Percentiles rank a stretch among this genome's conserved stretches.
phyloP scores from a whole-genome alignment of 1,284 basidiomycete species.

The Termitomyces sp. region DNA sequence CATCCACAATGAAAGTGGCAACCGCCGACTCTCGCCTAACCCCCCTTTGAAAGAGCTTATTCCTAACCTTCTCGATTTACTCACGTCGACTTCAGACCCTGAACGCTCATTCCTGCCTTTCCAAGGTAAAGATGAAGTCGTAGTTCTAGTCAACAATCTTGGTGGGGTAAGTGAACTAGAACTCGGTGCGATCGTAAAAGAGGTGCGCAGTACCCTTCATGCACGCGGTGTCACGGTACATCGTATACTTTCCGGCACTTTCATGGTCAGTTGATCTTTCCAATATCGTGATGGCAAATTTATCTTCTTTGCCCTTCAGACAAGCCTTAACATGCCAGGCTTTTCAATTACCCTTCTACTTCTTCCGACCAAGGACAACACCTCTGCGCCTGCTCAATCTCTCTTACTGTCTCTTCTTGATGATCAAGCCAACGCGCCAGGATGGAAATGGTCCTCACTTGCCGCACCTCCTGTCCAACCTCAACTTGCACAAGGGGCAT shows the following conservation, averaged over 20 bases:
- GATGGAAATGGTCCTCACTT: conserved; percentile 75
- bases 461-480: conserved; percentile 30
- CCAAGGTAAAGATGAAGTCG: conserved; percentile 60
- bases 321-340: conserved; percentile 92
- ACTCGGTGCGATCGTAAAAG: conserved; percentile 63
- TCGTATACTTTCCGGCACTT: conserved; percentile 72
- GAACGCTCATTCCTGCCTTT: conserved; percentile 88
- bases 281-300: background rate
- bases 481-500: conserved; percentile 17
- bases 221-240: conserved; percentile 53
- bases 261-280: conserved; percentile 57
- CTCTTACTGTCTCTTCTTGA: conserved; percentile 75
- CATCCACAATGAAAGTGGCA: conserved; percentile 91
- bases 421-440: conserved; percentile 67
- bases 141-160: conserved; percentile 74
- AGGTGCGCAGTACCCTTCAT: conserved; percentile 53
- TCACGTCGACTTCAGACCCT: conserved; percentile 70
- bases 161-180: conserved; percentile 88
- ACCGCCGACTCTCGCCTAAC: conserved; percentile 64
- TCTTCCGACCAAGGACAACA: conserved; percentile 51
- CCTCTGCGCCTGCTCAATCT: conserved; percentile 33
- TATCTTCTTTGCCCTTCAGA: conserved; percentile 38
- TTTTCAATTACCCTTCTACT: conserved; percentile 87
- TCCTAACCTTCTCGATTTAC: conserved; percentile 63
- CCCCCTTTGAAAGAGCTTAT: conserved; percentile 70